Base-by-base conservation (phyloP, 495 filamentous ascomycete species). In the Lophiostoma macrostomum region DNA sequence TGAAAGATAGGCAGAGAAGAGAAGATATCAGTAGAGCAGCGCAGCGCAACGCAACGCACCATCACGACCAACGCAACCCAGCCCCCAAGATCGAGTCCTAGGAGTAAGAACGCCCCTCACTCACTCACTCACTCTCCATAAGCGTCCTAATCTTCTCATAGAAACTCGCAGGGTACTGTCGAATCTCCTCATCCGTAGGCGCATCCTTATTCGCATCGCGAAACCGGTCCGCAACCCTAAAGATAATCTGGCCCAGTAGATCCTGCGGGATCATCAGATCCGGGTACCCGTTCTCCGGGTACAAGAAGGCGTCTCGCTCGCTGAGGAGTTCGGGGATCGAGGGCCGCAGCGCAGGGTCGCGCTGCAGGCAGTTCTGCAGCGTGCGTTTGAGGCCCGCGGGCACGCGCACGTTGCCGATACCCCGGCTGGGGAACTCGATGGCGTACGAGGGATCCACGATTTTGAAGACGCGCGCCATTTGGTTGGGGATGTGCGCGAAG, bases 401-500 rank as follows among this genome's bases (percentile, higher is more conserved):
- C 0, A 98, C 81, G 4, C 74, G 69, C 2, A 80, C 75, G 20
- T 80, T 86, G 32, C 91, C 90, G 18, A 95, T 72, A 10, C 88
- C 91, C 10, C 74, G 74, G 0, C 79, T 70, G 0, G 88, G 89
- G 66, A 89, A 97, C 35, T 89, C 84, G 68, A 98, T 93, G 27
- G 75, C 71, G 66, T 95, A 82, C 31, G 81, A 78, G 44, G 85
- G 91, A 64, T 96, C 91, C 41, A 91, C 90, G 67, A 98, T 98
- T 13, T 91, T 90, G 73, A 82, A 73, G 52, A 86, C 78, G 6
- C 85, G 79, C 14, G 76, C 71, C 67, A 90, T 85, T 66, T 86
- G 87, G 71, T 90, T 88, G 12, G 80, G 73, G 57, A 98, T 94
- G 64, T 96, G 90, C 8, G 87, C 89, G 61, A 98, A 98, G 3